These are phyloP conservation scores for Ajuga chamaepitys DNA, from an alignment of 257 asterid genomes.

Conservation along the genomic window DNA sequence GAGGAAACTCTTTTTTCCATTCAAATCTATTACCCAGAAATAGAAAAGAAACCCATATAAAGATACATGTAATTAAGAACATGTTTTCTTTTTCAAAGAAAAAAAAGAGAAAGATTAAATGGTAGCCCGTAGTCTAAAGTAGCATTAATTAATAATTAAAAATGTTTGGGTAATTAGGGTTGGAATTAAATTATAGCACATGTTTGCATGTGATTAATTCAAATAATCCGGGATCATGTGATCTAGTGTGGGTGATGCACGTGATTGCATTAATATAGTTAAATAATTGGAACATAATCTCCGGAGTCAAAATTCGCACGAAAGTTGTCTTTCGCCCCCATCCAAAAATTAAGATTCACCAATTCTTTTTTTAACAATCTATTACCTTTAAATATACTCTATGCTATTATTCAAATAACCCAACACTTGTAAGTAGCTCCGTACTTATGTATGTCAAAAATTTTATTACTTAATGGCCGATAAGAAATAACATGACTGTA, in stretches of 20 bases:
- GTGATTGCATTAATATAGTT: slow-evolving; percentile 22
- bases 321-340: slow-evolving; percentile 20
- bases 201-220: slow-evolving; percentile 41
- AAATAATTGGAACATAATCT: slow-evolving; percentile 15
- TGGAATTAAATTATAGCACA: slow-evolving; percentile 34
- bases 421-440: background rate
- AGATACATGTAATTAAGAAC: too few species aligned
- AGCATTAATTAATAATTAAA: background rate
- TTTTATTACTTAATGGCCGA: too few species aligned
- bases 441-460: background rate
- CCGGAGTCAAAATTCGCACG: background rate
- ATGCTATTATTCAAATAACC: background rate
- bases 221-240: slow-evolving; percentile 35
- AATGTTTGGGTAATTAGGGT: slow-evolving; percentile 4
- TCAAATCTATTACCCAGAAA: too few species aligned
- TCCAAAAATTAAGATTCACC: slow-evolving; percentile 32
- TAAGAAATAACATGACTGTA: too few species aligned
- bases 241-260: slow-evolving; percentile 38
- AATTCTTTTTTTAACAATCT: background rate
- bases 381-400: background rate
- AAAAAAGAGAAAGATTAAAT: background rate
- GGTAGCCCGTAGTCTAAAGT: background rate
- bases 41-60: too few species aligned
- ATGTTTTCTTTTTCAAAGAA: background rate
- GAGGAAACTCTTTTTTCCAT: too few species aligned